Percentiles rank a stretch among this genome's conserved stretches.
Evolutionary conservation across 208 protist species (phyloP).

Genomic region (Trypanosoma lewisi): DNA sequence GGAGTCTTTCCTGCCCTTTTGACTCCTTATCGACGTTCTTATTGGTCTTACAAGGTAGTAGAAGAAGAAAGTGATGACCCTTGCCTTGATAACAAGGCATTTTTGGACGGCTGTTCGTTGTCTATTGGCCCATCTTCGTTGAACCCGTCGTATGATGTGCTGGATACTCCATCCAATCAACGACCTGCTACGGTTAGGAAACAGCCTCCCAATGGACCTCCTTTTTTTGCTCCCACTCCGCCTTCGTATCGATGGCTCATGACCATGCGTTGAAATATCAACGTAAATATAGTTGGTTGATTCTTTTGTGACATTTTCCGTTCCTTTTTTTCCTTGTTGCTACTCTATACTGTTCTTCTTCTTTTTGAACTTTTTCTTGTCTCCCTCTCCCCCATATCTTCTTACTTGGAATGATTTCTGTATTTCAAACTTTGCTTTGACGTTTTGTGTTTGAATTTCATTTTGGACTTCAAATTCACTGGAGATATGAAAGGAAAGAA

Average conservation of each 20-base stretch:
- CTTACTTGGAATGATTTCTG: too few species aligned
- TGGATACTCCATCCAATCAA: constrained; percentile 4
- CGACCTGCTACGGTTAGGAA: constrained; percentile 2
- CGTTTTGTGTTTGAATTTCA: too few species aligned
- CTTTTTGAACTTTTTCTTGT: constrained; percentile 16
- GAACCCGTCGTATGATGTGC: background rate
- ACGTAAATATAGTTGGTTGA: constrained; percentile 12
- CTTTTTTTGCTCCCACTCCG: constrained; percentile 22
- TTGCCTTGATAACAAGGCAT: background rate
- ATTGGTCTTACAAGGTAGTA: constrained; percentile 21
- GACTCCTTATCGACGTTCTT: constrained; percentile 29
- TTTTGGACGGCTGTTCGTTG: background rate
- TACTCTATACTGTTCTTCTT: constrained; percentile 9
- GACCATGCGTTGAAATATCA: background rate
- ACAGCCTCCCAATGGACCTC: constrained; percentile 10
- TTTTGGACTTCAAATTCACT: too few species aligned
- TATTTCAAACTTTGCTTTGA: too few species aligned
- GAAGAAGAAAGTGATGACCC: background rate
- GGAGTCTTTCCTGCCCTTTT: constrained; percentile 32
- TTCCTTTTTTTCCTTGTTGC: too few species aligned
- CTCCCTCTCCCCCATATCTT: too few species aligned
- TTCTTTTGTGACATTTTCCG: too few species aligned
- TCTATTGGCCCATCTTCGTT: background rate
- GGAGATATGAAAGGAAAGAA: too few species aligned
- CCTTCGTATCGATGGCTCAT: constrained; percentile 11